Base-by-base conservation (phyloP, 192 early-diverging fungal genomes). In the Podila clonocystis region DNA sequence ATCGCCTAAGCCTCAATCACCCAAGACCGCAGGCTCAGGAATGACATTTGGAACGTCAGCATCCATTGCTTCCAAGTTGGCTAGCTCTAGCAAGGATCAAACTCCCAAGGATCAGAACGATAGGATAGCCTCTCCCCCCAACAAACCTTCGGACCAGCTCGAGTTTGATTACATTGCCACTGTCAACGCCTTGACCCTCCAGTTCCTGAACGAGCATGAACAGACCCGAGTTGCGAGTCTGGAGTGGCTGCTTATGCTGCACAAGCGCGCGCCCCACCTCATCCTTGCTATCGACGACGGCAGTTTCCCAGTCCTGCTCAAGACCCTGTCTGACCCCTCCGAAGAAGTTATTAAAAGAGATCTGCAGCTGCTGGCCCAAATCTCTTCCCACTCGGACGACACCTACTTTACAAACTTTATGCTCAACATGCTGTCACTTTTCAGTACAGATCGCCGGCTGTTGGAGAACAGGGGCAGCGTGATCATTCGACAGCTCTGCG, bases 221-320 rank as follows among this genome's bases (percentile, higher is more conserved):
- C 95, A 97, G 65, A 97, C 98, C 1, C 87, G 97, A 36, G 89
- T 97, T 5, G 94, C 95, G 0, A 93, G 94, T 36, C 85, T 99
- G 76, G 96, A 97, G 38, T 99, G 98, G 98, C 85, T 99, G 13
- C 75, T 97, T n/a, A 96, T 99, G 91, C 82, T 99, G 49, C 97
- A 99, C 73, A 94, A 92, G 60, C 97, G 97, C 68, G 93, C 95
- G 9, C 96, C 97, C 0, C 90, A 89, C 58, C 82, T 95, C 74
- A 96, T 98, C 58, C 85, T 98, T 45, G 91, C 91, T 62, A 91
- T 95, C 1, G 96, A 98, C 68, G 94, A 98, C 70, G 92, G 91
- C 58, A 94, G 93, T 41, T 95, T 97, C 65, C 91, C 93, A 12
- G 92, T 93, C 17, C 83, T 99, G 36, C 88, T 99, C n/a, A 94